Percentiles rank a stretch among this genome's conserved stretches.
Conservation (phyloP, 1,284 basidiomycete species). For the Marasmius tenuissimus region DNA sequence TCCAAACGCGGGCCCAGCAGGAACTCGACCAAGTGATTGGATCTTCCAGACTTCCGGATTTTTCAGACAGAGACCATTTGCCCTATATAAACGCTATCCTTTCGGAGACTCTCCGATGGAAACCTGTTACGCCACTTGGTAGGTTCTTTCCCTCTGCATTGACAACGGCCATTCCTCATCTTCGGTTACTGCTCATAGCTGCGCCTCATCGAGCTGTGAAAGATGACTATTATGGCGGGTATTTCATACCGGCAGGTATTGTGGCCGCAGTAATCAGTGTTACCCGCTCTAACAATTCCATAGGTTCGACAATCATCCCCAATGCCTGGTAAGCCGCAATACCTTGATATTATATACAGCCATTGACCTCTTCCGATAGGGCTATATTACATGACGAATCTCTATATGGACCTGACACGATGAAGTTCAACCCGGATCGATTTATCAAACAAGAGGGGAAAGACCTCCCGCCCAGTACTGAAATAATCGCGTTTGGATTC, state of each 20-base stretch:
- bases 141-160: neutral
- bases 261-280: neutral
- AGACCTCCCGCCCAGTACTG: neutral
- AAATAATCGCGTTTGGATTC: neutral
- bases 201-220: neutral
- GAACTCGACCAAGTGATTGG: conserved; percentile 4
- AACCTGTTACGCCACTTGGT: neutral
- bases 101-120: conserved; percentile 1
- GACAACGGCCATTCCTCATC: neutral
- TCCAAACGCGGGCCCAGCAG: neutral
- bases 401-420: neutral
- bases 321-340: neutral
- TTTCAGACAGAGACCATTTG: neutral
- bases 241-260: conserved; percentile 2
- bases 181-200: neutral
- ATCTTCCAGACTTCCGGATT: neutral
- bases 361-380: neutral
- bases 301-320: neutral
- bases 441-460: neutral
- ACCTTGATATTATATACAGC: neutral
- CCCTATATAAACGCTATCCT: conserved; percentile 2
- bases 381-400: neutral
- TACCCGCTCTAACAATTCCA: neutral
- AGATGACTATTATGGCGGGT: neutral
- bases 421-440: neutral